Percentiles rank a stretch among this genome's conserved stretches.
Conservation (phyloP, 106 monocot species). For the Apostasia shenzhenica region DNA sequence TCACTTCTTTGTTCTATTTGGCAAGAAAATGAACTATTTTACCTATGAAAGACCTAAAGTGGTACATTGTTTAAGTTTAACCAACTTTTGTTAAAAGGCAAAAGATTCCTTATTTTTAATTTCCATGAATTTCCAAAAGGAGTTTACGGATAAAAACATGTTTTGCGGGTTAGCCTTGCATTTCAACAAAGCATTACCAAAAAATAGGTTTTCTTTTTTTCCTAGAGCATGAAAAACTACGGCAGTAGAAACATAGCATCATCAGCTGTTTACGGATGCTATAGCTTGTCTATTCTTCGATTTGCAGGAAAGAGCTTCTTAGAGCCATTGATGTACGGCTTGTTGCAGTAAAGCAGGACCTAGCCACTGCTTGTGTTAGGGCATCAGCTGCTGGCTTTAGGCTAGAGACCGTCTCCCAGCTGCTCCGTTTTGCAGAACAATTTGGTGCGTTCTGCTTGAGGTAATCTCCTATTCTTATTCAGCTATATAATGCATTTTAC, state of each 20-base stretch:
- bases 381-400: conserved; percentile 89
- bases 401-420: conserved; percentile 65
- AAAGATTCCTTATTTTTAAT: too few species aligned
- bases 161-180: too few species aligned
- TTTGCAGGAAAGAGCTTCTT: conserved; percentile 81
- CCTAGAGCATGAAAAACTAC: too few species aligned
- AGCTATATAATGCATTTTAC: background rate
- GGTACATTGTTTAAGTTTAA: too few species aligned
- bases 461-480: conserved; percentile 18
- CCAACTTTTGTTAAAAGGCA: too few species aligned
- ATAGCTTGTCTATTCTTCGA: background rate
- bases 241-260: background rate
- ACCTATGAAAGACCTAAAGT: too few species aligned
- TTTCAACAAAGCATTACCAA: too few species aligned
- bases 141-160: too few species aligned
- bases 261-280: background rate
- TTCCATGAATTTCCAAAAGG: too few species aligned
- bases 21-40: too few species aligned
- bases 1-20: too few species aligned
- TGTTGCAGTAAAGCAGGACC: conserved; percentile 73
- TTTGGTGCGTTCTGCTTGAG: conserved; percentile 80
- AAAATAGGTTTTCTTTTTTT: too few species aligned
- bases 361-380: conserved; percentile 61
- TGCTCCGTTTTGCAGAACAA: conserved; percentile 69
- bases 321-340: conserved; percentile 90